These are phyloP conservation scores for Exophiala viscosa DNA, from an alignment of 2,329 filamentous ascomycete species.

Conservation along the genomic window DNA sequence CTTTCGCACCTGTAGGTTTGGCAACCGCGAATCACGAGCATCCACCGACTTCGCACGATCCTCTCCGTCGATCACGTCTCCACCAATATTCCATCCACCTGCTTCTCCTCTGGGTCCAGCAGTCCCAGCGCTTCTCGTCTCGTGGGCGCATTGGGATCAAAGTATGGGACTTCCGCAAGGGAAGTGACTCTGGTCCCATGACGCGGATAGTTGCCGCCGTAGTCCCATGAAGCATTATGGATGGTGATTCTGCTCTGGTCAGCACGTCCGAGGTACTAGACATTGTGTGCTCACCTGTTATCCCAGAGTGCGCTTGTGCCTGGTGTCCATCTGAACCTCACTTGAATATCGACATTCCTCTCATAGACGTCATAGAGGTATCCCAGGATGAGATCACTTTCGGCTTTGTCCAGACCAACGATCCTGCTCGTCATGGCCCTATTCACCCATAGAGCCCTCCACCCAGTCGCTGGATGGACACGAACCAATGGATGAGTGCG, in stretches of 20 bases:
- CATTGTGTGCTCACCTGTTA: conserved; percentile 54
- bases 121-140: conserved; percentile 63
- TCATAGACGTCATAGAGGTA: conserved; percentile 39
- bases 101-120: conserved; percentile 54
- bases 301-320: conserved; percentile 28
- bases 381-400: conserved; percentile 26
- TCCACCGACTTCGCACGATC: background rate
- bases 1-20: no score
- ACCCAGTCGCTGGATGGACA: conserved; percentile 44
- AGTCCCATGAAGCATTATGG: conserved; percentile 42
- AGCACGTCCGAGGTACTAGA: conserved; percentile 55
- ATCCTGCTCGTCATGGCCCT: conserved; percentile 25
- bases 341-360: conserved; percentile 27
- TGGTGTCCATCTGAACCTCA: conserved; percentile 27
- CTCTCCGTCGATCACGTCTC: background rate
- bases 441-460: conserved; percentile 30
- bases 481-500: conserved; percentile 49
- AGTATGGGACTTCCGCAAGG: conserved; percentile 69
- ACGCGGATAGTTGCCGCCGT: conserved; percentile 33
- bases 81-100: conserved; percentile 22
- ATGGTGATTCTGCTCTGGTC: conserved; percentile 58
- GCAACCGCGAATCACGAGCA: no score
- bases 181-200: conserved; percentile 70
- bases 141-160: conserved; percentile 61
- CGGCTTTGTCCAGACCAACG: conserved; percentile 28